Percentiles rank a stretch among this genome's conserved stretches.
These are phyloP conservation scores for Exophiala spinifera DNA, from an alignment of 2,329 filamentous ascomycete genomes.

Conservation along the genomic window DNA sequence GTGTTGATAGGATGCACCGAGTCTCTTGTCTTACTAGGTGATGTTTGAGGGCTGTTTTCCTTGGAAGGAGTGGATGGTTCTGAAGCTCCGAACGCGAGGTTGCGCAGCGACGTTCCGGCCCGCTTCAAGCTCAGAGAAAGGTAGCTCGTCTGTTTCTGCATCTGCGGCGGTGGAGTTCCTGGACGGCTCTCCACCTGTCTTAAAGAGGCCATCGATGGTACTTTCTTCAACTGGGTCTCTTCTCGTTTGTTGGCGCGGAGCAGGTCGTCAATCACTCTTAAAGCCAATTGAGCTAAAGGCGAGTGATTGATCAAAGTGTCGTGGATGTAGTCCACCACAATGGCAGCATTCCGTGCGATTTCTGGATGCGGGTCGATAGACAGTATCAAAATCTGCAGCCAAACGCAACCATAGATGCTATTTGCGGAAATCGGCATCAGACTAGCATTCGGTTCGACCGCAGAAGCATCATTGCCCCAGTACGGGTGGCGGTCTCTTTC, in stretches of 20 bases:
- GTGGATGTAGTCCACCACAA: constrained; percentile 85
- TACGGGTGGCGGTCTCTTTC: constrained; percentile 68
- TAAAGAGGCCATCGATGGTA: constrained; percentile 25
- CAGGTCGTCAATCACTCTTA: constrained; percentile 72
- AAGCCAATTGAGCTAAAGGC: constrained; percentile 66
- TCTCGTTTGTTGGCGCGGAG: constrained; percentile 31
- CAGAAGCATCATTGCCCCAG: constrained; percentile 32
- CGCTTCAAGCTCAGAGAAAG: constrained; percentile 59
- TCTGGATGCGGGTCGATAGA: constrained; percentile 94
- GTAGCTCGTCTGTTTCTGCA: constrained; percentile 58
- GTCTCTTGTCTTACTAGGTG: constrained; percentile 27
- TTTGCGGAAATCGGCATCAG: constrained; percentile 64
- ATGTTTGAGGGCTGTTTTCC: constrained; percentile 30
- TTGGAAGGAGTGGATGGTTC: constrained; percentile 37
- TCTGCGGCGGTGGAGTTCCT: constrained; percentile 49
- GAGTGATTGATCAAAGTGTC: constrained; percentile 69
- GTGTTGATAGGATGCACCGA: constrained; percentile 34
- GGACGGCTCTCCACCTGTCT: constrained; percentile 27
- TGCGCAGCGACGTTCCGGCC: constrained; percentile 64
- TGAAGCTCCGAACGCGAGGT: constrained; percentile 52
- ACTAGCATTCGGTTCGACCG: constrained; percentile 27
- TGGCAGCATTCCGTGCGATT: constrained; percentile 77
- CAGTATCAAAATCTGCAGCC: constrained; percentile 88
- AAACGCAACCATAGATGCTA: constrained; percentile 87
- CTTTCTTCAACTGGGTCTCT: constrained; percentile 23